Evolutionary conservation across 192 early-diverging fungal genomes (phyloP).

Genomic region (Gryganskiella cystojenkinii): DNA sequence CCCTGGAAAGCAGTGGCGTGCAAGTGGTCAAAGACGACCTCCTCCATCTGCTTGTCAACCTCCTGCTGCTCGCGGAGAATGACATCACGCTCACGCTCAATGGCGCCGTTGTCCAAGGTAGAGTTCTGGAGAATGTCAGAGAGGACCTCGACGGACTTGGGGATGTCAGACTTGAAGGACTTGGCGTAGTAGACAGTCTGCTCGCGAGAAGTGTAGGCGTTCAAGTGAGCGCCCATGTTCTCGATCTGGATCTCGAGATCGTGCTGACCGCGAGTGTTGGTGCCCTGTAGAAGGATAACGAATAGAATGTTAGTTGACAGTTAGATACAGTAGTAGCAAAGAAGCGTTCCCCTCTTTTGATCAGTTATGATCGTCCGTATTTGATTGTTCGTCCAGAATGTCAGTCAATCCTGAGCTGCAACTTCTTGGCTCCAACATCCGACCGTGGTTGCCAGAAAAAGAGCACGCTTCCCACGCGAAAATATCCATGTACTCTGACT

Average conservation of each 20-base stretch:
- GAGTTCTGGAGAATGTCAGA: slow-evolving; percentile 96
- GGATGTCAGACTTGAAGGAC: slow-evolving; percentile 87
- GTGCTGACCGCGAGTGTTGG: slow-evolving; percentile 84
- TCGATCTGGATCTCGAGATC: slow-evolving; percentile 96
- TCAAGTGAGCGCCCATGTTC: slow-evolving; percentile 98
- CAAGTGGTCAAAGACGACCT: slow-evolving; percentile 99
- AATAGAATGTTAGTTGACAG: neutral
- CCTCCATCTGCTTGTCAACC: slow-evolving; percentile 94
- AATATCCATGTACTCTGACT: no score
- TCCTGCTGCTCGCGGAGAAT: slow-evolving; percentile 96
- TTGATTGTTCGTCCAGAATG: no score
- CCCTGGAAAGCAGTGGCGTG: slow-evolving; percentile 95
- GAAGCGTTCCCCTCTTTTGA: neutral
- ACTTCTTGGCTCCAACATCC: no score
- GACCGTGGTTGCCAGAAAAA: no score
- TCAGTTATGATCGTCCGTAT: no score
- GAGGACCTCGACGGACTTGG: slow-evolving; percentile 91
- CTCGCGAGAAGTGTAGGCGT: slow-evolving; percentile 99
- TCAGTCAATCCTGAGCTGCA: no score
- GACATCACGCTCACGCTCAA: slow-evolving; percentile 97
- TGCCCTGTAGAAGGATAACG: slow-evolving; percentile 75
- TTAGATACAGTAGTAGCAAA: neutral
- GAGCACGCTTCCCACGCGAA: no score
- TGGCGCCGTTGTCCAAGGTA: slow-evolving; percentile 81
- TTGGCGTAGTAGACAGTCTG: slow-evolving; percentile 99